phyloP scores from a whole-genome alignment of 78 protist species.

The Emiliania huxleyi region DNA sequence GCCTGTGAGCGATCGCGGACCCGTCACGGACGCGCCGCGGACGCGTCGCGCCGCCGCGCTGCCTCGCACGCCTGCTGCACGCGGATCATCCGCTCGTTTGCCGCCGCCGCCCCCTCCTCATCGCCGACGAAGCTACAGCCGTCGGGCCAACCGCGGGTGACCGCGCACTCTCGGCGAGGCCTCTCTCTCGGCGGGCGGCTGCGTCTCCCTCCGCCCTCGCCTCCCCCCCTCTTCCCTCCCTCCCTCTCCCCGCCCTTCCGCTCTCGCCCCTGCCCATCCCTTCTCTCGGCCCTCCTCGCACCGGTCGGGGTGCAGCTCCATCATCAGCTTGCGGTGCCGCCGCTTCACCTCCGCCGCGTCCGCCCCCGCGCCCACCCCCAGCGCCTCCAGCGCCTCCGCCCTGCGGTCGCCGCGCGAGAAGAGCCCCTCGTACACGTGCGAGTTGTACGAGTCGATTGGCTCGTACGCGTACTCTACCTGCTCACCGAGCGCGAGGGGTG shows the following conservation, averaged over 20 bases:
- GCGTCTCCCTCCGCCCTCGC: too few species aligned
- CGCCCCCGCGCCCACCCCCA: conserved; percentile 61
- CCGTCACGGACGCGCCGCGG: too few species aligned
- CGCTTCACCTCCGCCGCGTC: conserved; percentile 44
- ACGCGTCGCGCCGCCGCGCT: too few species aligned
- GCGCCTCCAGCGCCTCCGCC: neutral
- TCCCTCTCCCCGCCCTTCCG: too few species aligned
- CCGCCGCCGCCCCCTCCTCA: neutral
- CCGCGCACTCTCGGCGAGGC: too few species aligned
- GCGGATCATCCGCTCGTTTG: neutral
- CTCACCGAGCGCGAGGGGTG: neutral
- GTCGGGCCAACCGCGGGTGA: too few species aligned
- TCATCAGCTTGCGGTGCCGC: conserved; percentile 49
- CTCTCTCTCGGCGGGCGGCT: too few species aligned
- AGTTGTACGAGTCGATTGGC: neutral
- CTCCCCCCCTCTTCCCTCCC: too few species aligned
- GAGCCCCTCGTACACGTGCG: neutral
- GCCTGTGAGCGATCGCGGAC: too few species aligned
- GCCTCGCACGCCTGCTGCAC: neutral
- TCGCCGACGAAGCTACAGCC: conserved; percentile 15
- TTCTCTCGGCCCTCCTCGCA: too few species aligned
- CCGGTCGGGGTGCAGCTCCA: conserved; percentile 64
- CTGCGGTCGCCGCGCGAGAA: too few species aligned
- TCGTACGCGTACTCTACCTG: neutral
- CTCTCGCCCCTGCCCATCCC: too few species aligned